Conservation (phyloP, 179 eudicot genomes). For the Beta macrorhiza region DNA sequence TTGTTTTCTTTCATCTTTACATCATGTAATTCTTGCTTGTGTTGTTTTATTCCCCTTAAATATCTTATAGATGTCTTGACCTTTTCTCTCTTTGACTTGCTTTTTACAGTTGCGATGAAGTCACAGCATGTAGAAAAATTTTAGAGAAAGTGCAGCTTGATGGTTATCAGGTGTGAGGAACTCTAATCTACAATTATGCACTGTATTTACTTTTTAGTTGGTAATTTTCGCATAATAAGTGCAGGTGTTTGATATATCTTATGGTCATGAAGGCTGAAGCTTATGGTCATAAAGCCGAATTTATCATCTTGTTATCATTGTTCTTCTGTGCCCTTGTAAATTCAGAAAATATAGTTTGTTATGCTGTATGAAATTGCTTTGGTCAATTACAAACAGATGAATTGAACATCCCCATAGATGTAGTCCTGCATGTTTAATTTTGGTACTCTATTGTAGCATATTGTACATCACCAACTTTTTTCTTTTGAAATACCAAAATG, state of each 20-base stretch:
- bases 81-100: conserved; percentile 21
- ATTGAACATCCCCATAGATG: neutral
- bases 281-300: neutral
- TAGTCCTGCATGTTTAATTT: neutral
- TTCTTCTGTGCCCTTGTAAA: neutral
- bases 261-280: no score
- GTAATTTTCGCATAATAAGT: neutral
- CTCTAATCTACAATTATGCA: conserved; percentile 2
- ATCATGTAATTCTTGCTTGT: neutral
- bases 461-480: neutral
- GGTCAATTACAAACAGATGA: neutral
- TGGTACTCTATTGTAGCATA: neutral
- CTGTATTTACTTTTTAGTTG: neutral
- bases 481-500: neutral
- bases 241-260: neutral
- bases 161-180: conserved; percentile 71
- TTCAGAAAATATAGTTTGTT: neutral
- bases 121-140: conserved; percentile 57
- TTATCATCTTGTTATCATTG: neutral
- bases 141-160: conserved; percentile 62
- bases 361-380: neutral
- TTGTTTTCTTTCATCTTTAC: neutral
- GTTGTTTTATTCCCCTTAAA: neutral
- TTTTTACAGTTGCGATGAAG: conserved; percentile 53
- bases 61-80: conserved; percentile 19